Conservation (phyloP, 495 filamentous ascomycete species). For the Neurospora sp. region DNA sequence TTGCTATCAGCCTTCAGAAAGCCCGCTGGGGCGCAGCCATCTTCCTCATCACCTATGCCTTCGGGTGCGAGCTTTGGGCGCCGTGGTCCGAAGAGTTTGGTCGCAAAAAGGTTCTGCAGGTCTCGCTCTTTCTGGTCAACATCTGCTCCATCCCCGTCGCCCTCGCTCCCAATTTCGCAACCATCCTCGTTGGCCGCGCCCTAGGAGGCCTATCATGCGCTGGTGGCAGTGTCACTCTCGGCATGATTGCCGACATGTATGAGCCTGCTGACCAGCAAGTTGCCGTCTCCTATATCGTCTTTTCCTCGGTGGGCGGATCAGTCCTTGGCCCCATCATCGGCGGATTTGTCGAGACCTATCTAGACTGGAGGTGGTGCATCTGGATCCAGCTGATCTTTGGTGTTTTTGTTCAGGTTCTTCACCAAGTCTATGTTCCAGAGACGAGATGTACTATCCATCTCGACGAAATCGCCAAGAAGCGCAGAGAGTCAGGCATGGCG, state of each 20-base stretch:
- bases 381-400: slow-evolving; percentile 77
- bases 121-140: slow-evolving; percentile 60
- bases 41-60: slow-evolving; percentile 65
- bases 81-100: slow-evolving; percentile 75
- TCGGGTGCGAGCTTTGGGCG: slow-evolving; percentile 76
- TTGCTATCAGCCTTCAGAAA: slow-evolving; percentile 51
- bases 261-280: slow-evolving; percentile 63
- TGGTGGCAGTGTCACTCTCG: slow-evolving; percentile 70
- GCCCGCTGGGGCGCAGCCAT: slow-evolving; percentile 58
- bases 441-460: slow-evolving; percentile 59
- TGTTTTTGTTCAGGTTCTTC: slow-evolving; percentile 51
- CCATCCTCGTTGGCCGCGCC: slow-evolving; percentile 54
- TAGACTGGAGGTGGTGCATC: slow-evolving; percentile 68
- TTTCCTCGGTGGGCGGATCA: slow-evolving; percentile 67
- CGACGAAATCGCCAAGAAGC: slow-evolving; percentile 55
- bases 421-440: slow-evolving; percentile 59
- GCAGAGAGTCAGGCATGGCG: slow-evolving; percentile 44
- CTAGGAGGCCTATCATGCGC: slow-evolving; percentile 65
- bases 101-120: slow-evolving; percentile 63
- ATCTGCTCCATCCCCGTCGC: slow-evolving; percentile 66
- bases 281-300: slow-evolving; percentile 64
- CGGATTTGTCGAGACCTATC: slow-evolving; percentile 57
- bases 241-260: slow-evolving; percentile 76
- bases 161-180: slow-evolving; percentile 57
- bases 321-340: slow-evolving; percentile 72